Conservation (phyloP, 495 filamentous ascomycete genomes). For the Chaetomium tenue region DNA sequence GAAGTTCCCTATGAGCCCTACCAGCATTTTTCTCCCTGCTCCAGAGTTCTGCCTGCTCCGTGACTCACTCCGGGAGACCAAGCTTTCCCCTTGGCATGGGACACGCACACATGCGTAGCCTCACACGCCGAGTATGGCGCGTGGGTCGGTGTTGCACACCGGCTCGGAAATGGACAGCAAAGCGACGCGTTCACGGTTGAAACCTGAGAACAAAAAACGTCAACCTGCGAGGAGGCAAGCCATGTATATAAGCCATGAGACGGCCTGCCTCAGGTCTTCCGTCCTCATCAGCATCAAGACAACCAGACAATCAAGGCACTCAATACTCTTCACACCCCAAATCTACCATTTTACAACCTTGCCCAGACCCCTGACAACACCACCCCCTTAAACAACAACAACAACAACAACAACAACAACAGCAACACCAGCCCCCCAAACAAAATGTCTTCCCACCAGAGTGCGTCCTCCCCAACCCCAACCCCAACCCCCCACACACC, state of each 20-base stretch:
- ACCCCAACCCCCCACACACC: slow-evolving; percentile 12
- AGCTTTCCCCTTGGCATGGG: neutral
- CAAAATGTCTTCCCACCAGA: neutral
- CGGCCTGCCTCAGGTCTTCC: neutral
- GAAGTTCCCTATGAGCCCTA: neutral
- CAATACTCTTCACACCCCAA: neutral
- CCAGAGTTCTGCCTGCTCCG: neutral
- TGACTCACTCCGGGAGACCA: neutral
- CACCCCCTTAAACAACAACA: slow-evolving; percentile 16
- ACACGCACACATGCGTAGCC: too few species aligned
- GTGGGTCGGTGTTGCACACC: too few species aligned
- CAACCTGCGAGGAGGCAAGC: neutral
- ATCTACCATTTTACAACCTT: neutral
- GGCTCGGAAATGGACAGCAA: neutral
- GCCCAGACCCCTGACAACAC: slow-evolving; percentile 4
- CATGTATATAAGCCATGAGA: slow-evolving; percentile 9
- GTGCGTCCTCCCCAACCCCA: neutral
- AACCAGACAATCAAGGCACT: slow-evolving; percentile 12
- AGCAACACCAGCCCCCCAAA: neutral
- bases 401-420: too few species aligned
- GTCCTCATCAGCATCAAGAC: neutral
- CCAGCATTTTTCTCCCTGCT: neutral
- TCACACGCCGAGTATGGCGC: too few species aligned
- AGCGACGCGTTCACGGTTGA: neutral
- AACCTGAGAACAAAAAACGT: neutral